Evolutionary conservation across 192 early-diverging fungal genomes (phyloP).

Genomic region (Coemansia asiatica): DNA sequence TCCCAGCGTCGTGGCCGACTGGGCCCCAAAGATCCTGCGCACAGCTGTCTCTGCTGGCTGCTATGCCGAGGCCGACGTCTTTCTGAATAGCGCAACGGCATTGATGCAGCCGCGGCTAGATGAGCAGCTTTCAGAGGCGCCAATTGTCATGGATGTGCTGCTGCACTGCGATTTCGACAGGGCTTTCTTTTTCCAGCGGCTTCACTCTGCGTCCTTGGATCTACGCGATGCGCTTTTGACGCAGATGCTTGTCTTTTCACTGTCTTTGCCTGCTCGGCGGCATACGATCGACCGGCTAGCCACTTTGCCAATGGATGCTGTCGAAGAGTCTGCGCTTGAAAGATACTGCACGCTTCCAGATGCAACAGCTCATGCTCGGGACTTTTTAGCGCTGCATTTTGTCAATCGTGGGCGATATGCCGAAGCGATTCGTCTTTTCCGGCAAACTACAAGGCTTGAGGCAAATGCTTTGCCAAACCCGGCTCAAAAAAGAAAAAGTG

Average conservation of each 20-base stretch:
- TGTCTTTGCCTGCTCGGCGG: slow-evolving; percentile 22
- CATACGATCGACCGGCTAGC: slow-evolving; percentile 27
- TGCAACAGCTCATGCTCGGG: slow-evolving; percentile 21
- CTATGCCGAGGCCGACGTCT: slow-evolving; percentile 22
- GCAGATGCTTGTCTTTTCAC: slow-evolving; percentile 43
- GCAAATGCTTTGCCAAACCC: slow-evolving; percentile 5
- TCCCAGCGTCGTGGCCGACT: slow-evolving; percentile 48
- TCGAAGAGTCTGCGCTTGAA: slow-evolving; percentile 35
- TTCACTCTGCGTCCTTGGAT: slow-evolving; percentile 3
- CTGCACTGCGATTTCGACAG: slow-evolving; percentile 38
- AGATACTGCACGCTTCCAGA: slow-evolving; percentile 23
- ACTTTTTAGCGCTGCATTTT: slow-evolving; percentile 52
- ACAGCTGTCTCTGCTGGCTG: slow-evolving; percentile 21
- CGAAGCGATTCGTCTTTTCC: slow-evolving; percentile 47
- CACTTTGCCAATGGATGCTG: slow-evolving; percentile 30
- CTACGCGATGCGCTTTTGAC: slow-evolving; percentile 38
- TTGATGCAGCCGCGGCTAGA: slow-evolving; percentile 26
- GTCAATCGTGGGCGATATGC: slow-evolving; percentile 45
- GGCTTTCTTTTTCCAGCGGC: slow-evolving; percentile 51
- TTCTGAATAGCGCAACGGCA: slow-evolving; percentile 46
- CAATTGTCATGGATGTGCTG: slow-evolving; percentile 39
- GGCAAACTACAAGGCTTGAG: slow-evolving; percentile 19
- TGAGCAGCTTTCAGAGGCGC: slow-evolving; percentile 17
- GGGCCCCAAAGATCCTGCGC: slow-evolving; percentile 42
- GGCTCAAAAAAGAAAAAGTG: slow-evolving; percentile 30